Evolutionary conservation across 805 yeast species (phyloP), one percentile per base, ranked within the genome.

Genomic region (Candida ficus): DNA sequence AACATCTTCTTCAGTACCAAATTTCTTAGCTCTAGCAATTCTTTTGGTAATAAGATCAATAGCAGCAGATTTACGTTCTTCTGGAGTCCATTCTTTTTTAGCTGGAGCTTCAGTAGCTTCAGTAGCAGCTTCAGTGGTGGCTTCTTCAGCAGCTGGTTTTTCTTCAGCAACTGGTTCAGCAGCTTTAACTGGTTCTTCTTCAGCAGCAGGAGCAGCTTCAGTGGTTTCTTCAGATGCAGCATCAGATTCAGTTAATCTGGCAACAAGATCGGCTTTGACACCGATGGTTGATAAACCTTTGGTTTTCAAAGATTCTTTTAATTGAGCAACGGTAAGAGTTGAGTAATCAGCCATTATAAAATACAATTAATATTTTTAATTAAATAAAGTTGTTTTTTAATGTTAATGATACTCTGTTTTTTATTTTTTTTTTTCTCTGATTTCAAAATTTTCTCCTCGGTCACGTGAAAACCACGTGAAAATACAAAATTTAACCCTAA

Each of bases 301-400:
- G 18, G 71, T 62, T 52, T 82, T 81, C 52, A 91, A 72, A 42
- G 76, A 55, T 46, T 84, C 95, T 60, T 86, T 90, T 61, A 91
- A 73, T 67, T 89, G 95, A 16, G 82, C 79, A 38, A 89, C 96
- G 3, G 90, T 82, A 48, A 76, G 71, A n/a, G 79, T 56, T n/a
- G 76, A 57, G 58, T 79, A 82, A 14, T n/a, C n/a, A n/a, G n/a
- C n/a, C n/a, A n/a, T n/a, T n/a, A n/a, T n/a, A n/a, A n/a, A n/a
- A n/a, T n/a, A n/a, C n/a, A n/a, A n/a, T n/a, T n/a, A n/a, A n/a
- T n/a, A n/a, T n/a, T n/a, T n/a, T n/a, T n/a, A n/a, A n/a, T n/a
- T n/a, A n/a, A n/a, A n/a, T n/a, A n/a, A n/a, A n/a, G n/a, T n/a
- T n/a, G n/a, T n/a, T n/a, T n/a, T n/a, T n/a, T n/a, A n/a, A n/a